Evolutionary conservation across 176 grass and related monocot genomes (phyloP), one percentile per base, ranked within the genome.

Genomic region (Rhipidocladum racemiflorum): DNA sequence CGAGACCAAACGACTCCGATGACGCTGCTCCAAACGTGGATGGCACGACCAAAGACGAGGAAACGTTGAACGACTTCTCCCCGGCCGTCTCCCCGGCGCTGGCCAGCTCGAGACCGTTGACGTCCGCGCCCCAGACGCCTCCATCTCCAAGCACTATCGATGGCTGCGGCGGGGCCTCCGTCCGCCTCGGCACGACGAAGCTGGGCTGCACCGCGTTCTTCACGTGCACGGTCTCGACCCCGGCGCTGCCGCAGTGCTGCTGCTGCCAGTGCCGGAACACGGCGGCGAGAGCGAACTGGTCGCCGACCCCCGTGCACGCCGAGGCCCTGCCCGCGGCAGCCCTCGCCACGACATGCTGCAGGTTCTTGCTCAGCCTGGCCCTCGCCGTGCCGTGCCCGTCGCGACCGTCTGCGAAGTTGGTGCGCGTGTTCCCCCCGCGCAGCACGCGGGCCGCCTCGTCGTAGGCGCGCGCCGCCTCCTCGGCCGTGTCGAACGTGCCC

Each of bases 401-500:
- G 49, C 76, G 66, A 43, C 40, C 43, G 45, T 61, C 81, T 34
- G 53, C 77, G 88, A 94, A 91, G 79, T 93, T 94, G 38, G 91
- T 94, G 16, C 88, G 90, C 36, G 90, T 82, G 83, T 59, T 79
- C 4, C 79, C 79, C 11, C 90, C 86, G 50, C 90, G 83, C 68
- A 91, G 78, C 44, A 79, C 68, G 10, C 86, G 86, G 8, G 90
- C 86, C 2, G 90, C 90, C 68, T 91, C 90, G 86, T 97, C 90
- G 86, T 92, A 92, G 30, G 93, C 91, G 67, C 84, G 81, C 66
- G 90, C 88, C 53, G 94, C 93, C 36, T 83, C 90, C 78, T 90
- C 90, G 2, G 90, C 88, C 40, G 88, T 90, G 82, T 92, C 84
- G 88, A 92, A 96, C 48, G 93, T 96, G 79, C 90, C 93, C 20